Evolutionary conservation across 148 eudicot genomes (phyloP), one percentile per base, ranked within the genome.

Genomic region (Spergularia marina): DNA sequence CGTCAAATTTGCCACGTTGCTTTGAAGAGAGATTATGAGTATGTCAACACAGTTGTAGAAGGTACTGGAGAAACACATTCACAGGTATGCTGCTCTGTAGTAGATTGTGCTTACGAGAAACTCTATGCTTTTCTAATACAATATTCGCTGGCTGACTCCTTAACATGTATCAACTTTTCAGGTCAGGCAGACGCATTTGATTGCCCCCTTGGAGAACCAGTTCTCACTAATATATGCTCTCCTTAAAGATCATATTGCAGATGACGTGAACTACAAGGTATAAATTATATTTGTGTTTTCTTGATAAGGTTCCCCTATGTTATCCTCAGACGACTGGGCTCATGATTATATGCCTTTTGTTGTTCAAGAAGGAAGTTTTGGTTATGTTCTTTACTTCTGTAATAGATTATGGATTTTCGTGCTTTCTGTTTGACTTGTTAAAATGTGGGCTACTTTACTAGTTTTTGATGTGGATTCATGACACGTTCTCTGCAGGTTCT

Each of bases 211-310:
- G 86, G 97, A 92, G 78, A 88, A 90, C 72, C 99, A 96, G 6
- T 96, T 91, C 69, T 60, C 94, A 1, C 74, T 96, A 34, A 65
- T 96, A 64, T 96, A 91, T 75, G 77, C 88, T 52, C 79, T 92
- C 30, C 84, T 96, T n/a, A 89, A 84, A 84, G 98, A 96, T 56
- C 99, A 96, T 76, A 88, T 96, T 34, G 80, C 98, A 62, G 93
- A 91, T 79, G 96, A 96, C 82, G 89, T 84, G 72, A 89, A 92
- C 81, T 96, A 92, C 65, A 96, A 96, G 98, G 99, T 92, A 86
- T 87, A 85, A 77, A 70, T 68, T 12, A 66, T 40, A 12, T 18
- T 30, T 17, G 34, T 64, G 41, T 13, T 23, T 72, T 44, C 51
- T 20, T 44, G 12, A 40, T 57, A 21, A 58, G 20, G 49, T 44